Evolutionary conservation across 225 moss, liverwort and hornwort genomes (phyloP).

Genomic region (Takakia lepidozioides): DNA sequence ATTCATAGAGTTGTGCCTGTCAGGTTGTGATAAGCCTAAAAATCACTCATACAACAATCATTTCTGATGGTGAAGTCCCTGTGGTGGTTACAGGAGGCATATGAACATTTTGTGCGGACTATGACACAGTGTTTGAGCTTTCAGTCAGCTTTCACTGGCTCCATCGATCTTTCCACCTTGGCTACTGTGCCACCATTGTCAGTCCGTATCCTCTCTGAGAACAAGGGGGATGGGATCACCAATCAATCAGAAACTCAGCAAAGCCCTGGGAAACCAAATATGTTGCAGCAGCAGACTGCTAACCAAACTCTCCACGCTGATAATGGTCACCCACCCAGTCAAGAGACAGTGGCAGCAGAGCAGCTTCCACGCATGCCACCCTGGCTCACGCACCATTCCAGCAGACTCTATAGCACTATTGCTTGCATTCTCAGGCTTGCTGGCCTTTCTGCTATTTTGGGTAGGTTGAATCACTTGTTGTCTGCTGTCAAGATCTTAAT

Average conservation of each 20-base stretch:
- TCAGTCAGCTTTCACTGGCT: slow-evolving; percentile 66
- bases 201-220: slow-evolving; percentile 22
- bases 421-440: slow-evolving; percentile 76
- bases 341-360: slow-evolving; percentile 31
- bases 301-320: slow-evolving; percentile 27
- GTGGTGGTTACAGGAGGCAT: slow-evolving; percentile 45
- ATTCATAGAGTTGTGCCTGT: too few species aligned
- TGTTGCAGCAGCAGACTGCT: slow-evolving; percentile 16
- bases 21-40: too few species aligned
- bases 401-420: slow-evolving; percentile 51
- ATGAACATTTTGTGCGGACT: slow-evolving; percentile 38
- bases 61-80: slow-evolving; percentile 3
- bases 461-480: too few species aligned
- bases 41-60: too few species aligned
- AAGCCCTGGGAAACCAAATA: slow-evolving; percentile 6
- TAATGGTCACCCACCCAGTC: too few species aligned
- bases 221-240: slow-evolving; percentile 14
- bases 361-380: slow-evolving; percentile 83
- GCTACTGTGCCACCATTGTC: slow-evolving; percentile 21
- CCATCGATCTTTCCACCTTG: slow-evolving; percentile 36
- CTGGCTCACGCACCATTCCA: slow-evolving; percentile 57
- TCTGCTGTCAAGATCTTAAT: too few species aligned
- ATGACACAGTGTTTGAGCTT: slow-evolving; percentile 81
- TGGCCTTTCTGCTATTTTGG: slow-evolving; percentile 66
- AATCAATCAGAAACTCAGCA: slow-evolving; percentile 13